Evolutionary conservation across 352 stramenopile species (phyloP).

Genomic region (Phytophthora pisi): DNA sequence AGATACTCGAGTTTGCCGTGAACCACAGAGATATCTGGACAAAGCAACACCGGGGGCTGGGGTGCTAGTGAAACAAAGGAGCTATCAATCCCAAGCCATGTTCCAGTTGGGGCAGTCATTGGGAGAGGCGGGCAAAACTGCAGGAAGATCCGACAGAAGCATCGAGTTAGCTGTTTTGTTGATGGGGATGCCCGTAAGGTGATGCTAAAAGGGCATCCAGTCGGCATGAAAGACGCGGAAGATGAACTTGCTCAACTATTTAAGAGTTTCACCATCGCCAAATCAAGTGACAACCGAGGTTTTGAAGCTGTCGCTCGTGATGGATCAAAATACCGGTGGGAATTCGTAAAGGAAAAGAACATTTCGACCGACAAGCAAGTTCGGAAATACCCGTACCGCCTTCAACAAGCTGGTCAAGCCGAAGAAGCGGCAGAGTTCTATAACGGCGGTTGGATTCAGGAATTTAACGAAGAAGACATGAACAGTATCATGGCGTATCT

Average conservation of each 20-base stretch:
- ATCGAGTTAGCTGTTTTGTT: background rate
- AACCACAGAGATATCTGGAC: no score
- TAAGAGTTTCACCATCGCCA: background rate
- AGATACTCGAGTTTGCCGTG: no score
- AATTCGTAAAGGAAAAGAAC: background rate
- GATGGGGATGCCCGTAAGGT: background rate
- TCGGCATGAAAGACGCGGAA: background rate
- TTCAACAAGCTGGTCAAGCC: background rate
- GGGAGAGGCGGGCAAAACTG: background rate
- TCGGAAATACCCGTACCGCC: background rate
- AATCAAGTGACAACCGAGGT: background rate
- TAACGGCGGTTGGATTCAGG: no score
- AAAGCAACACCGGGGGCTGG: no score
- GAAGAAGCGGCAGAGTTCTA: no score
- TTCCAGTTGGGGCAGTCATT: conserved; percentile 1
- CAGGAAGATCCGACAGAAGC: background rate
- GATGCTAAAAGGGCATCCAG: background rate
- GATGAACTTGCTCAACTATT: background rate
- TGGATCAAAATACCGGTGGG: background rate
- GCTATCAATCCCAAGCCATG: background rate
- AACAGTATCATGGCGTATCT: no score
- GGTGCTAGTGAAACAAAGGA: background rate
- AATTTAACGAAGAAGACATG: no score
- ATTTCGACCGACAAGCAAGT: background rate
- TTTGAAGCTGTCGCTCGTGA: background rate